These are phyloP conservation scores for Lobosporangium transversale DNA, from an alignment of 192 early-diverging fungal species.

Conservation along the genomic window DNA sequence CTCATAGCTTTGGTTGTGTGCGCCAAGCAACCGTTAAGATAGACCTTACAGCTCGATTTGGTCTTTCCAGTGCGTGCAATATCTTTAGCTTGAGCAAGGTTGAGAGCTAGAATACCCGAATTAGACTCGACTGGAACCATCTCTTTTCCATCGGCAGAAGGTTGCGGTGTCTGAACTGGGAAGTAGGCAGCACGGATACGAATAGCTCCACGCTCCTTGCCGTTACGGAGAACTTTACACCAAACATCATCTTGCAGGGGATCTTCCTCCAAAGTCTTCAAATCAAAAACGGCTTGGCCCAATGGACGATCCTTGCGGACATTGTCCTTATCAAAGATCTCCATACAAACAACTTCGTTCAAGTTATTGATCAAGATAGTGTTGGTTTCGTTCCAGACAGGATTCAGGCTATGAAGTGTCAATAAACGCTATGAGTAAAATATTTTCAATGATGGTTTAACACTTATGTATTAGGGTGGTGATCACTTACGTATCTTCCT, in stretches of 20 bases:
- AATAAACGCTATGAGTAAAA: not conserved
- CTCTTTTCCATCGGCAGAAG: constrained; percentile 27
- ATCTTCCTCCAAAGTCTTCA: constrained; percentile 57
- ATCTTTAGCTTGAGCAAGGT: constrained; percentile 73
- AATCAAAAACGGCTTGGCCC: constrained; percentile 67
- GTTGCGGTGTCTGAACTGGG: constrained; percentile 23
- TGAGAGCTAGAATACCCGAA: constrained; percentile 75
- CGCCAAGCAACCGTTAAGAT: constrained; percentile 59
- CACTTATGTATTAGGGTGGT: not conserved
- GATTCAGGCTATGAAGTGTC: constrained; percentile 59
- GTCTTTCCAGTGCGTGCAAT: constrained; percentile 59
- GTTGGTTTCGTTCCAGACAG: constrained; percentile 87
- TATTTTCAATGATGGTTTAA: not conserved
- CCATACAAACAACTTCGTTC: constrained; percentile 78
- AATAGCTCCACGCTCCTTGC: constrained; percentile 43
- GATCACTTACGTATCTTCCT: constrained; percentile 70
- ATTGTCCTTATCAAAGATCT: constrained; percentile 85
- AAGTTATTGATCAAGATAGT: constrained; percentile 80
- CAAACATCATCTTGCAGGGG: constrained; percentile 58
- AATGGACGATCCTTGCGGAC: constrained; percentile 76
- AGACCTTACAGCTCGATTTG: constrained; percentile 65
- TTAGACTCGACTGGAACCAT: constrained; percentile 54
- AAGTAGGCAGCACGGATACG: constrained; percentile 44
- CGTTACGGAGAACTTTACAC: constrained; percentile 45
- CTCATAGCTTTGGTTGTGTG: constrained; percentile 73